These are phyloP conservation scores for Periconia sp. DNA, from an alignment of 2,329 filamentous ascomycete genomes.

Conservation along the genomic window DNA sequence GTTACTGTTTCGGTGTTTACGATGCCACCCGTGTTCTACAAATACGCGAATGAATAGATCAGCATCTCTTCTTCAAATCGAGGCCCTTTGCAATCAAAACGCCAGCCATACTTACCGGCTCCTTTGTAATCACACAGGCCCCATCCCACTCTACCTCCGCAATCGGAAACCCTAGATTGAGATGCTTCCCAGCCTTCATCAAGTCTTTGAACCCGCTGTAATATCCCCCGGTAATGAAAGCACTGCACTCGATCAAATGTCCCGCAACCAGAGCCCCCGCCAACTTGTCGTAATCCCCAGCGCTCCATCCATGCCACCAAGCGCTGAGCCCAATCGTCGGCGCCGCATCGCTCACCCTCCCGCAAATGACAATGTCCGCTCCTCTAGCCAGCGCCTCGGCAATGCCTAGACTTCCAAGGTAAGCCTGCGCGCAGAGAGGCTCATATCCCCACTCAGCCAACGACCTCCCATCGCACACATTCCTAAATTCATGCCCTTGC, in stretches of 20 bases:
- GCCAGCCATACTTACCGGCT: slow-evolving; percentile 22
- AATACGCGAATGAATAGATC: too few species aligned
- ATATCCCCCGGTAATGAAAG: slow-evolving; percentile 59
- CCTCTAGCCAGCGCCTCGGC: slow-evolving; percentile 13
- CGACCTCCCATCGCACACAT: slow-evolving; percentile 8
- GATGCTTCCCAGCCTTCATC: slow-evolving; percentile 30
- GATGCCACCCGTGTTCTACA: slow-evolving; percentile 32
- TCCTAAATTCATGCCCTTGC: slow-evolving; percentile 24
- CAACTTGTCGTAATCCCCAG: slow-evolving; percentile 53
- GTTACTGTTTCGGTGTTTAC: slow-evolving; percentile 22
- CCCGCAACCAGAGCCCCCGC: slow-evolving; percentile 59
- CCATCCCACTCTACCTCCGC: slow-evolving; percentile 53
- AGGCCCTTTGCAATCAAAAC: too few species aligned
- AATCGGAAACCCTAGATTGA: slow-evolving; percentile 54
- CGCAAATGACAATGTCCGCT: slow-evolving; percentile 23
- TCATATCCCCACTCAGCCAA: slow-evolving; percentile 21
- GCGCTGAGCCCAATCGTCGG: slow-evolving; percentile 55
- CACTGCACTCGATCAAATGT: slow-evolving; percentile 61
- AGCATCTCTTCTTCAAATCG: slow-evolving; percentile 6
- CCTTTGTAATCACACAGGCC: slow-evolving; percentile 52
- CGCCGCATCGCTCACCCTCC: slow-evolving; percentile 22
- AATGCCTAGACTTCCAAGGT: slow-evolving; percentile 51
- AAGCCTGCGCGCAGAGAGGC: slow-evolving; percentile 53
- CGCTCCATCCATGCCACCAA: slow-evolving; percentile 60
- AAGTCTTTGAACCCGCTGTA: slow-evolving; percentile 54